Percentiles rank a stretch among this genome's conserved stretches.
Evolutionary conservation across 768 basidiomycete species (phyloP).

Genomic region (Lactifluus echinatus): DNA sequence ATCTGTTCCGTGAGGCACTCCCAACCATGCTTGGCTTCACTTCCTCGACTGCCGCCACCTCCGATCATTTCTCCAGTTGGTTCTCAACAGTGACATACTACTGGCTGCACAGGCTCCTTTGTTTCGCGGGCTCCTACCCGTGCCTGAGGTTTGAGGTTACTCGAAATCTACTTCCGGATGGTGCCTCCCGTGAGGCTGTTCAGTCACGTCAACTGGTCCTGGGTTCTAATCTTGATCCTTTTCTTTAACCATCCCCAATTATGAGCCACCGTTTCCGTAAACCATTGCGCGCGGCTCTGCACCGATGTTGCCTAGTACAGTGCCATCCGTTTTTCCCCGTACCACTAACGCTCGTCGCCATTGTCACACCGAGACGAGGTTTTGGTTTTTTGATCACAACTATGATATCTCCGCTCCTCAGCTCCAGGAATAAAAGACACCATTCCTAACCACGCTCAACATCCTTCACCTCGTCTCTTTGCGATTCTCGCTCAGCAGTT

Average conservation of each 20-base stretch:
- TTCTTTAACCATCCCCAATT: constrained; percentile 9
- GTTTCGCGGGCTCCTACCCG: neutral
- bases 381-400: neutral
- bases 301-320: neutral
- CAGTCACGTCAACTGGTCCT: constrained; percentile 3
- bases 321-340: neutral
- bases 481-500: neutral
- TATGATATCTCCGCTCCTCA: neutral
- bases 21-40: neutral
- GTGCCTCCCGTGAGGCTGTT: constrained; percentile 4
- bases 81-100: neutral
- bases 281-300: neutral
- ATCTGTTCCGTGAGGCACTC: neutral
- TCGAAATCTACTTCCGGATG: constrained; percentile 3
- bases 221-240: constrained; percentile 24
- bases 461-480: neutral
- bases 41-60: neutral
- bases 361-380: neutral
- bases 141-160: neutral
- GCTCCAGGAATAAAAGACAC: neutral
- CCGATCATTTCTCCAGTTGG: neutral
- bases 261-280: neutral
- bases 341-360: neutral
- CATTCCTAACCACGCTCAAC: neutral
- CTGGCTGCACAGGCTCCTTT: neutral